Evolutionary conservation across 1,284 basidiomycete genomes (phyloP).

Genomic region (Lentinula novae-zelandiae): DNA sequence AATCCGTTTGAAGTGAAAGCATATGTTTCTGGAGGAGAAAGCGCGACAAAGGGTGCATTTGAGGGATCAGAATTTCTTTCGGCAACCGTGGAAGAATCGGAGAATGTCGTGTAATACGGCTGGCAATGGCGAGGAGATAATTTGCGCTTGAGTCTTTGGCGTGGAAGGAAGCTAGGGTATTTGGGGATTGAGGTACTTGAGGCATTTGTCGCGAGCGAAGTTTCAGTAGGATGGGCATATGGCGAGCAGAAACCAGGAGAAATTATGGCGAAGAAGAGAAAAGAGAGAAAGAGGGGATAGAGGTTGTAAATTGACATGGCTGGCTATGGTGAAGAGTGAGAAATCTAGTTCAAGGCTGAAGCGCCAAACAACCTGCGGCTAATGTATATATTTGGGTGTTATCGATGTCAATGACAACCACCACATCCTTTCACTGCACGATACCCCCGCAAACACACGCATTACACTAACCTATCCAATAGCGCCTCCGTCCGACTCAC

Average conservation of each 20-base stretch:
- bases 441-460: too few species aligned
- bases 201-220: background rate
- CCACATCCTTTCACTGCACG: too few species aligned
- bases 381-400: too few species aligned
- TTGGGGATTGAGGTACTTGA: background rate
- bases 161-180: background rate
- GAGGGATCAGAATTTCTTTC: slow-evolving; percentile 8
- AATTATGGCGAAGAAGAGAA: background rate
- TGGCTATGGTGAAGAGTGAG: background rate
- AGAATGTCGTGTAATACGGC: slow-evolving; percentile 23
- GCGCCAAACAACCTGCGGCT: too few species aligned
- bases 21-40: slow-evolving; percentile 32
- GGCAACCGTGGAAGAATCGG: slow-evolving; percentile 18
- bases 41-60: slow-evolving; percentile 26
- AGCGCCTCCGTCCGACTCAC: too few species aligned
- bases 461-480: too few species aligned
- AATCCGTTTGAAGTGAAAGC: slow-evolving; percentile 24
- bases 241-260: background rate
- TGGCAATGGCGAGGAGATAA: slow-evolving; percentile 13
- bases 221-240: background rate
- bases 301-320: background rate
- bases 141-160: too few species aligned
- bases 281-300: background rate
- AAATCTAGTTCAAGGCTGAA: too few species aligned
- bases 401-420: too few species aligned